These are phyloP conservation scores for Penicillium parvum DNA, from an alignment of 495 filamentous ascomycete species.

Conservation along the genomic window DNA sequence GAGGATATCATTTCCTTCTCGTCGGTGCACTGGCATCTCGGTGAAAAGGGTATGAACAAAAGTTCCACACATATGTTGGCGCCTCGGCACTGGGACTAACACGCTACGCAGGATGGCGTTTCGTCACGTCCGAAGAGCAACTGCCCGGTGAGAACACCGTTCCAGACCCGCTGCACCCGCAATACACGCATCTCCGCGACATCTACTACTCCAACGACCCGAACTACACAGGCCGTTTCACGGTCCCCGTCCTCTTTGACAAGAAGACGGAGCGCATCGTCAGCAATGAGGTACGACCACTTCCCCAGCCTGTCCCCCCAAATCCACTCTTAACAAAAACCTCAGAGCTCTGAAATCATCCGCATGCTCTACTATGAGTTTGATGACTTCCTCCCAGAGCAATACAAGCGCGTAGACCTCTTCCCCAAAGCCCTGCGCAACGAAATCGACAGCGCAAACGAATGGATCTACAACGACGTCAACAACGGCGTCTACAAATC, in stretches of 20 bases:
- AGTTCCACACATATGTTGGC: background rate
- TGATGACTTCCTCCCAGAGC: conserved; percentile 58
- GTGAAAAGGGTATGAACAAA: conserved; percentile 47
- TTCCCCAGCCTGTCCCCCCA: background rate
- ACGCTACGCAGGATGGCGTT: conserved; percentile 67
- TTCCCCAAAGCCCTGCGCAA: conserved; percentile 54
- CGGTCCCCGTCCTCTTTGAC: conserved; percentile 61
- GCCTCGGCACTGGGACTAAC: too few relatives aligned
- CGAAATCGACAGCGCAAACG: conserved; percentile 71
- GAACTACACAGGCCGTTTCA: conserved; percentile 56
- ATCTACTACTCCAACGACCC: conserved; percentile 59
- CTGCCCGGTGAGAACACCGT: conserved; percentile 53
- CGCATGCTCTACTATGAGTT: conserved; percentile 73
- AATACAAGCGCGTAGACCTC: conserved; percentile 58
- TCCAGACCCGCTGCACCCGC: conserved; percentile 48
- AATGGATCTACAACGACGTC: conserved; percentile 78
- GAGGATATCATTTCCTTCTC: conserved; percentile 63
- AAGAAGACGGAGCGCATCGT: conserved; percentile 55
- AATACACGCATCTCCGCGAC: conserved; percentile 54
- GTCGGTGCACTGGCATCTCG: conserved; percentile 65
- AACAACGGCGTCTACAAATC: conserved; percentile 86
- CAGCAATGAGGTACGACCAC: conserved; percentile 48
- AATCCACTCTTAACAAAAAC: conserved; percentile 2
- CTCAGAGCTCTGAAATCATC: conserved; percentile 52
- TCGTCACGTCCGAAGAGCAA: conserved; percentile 60